Conservation (phyloP, 2,329 filamentous ascomycete genomes). For the Arachnomyces sp. region DNA sequence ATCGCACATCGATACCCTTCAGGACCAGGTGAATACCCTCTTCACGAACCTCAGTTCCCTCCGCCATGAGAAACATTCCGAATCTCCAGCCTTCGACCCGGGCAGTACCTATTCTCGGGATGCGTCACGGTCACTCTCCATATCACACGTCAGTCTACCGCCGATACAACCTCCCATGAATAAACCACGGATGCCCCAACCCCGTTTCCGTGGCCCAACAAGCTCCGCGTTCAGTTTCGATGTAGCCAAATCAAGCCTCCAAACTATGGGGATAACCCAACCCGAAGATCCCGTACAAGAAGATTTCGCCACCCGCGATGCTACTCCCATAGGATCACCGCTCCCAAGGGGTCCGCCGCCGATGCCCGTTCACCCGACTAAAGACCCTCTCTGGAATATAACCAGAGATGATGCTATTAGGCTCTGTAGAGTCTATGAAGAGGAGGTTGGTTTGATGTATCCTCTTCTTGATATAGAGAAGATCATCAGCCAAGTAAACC, state of each 20-base stretch:
- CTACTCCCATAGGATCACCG: constrained; percentile 42
- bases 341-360: constrained; percentile 13
- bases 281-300: constrained; percentile 57
- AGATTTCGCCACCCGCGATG: constrained; percentile 43
- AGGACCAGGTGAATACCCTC: constrained; percentile 75
- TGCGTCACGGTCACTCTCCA: constrained; percentile 30
- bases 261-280: constrained; percentile 77
- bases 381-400: constrained; percentile 75
- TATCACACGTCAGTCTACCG: constrained; percentile 22
- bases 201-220: constrained; percentile 73
- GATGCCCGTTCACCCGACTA: constrained; percentile 37
- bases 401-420: constrained; percentile 71
- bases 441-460: constrained; percentile 89
- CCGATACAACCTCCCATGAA: constrained; percentile 37
- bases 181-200: constrained; percentile 46
- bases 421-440: constrained; percentile 71
- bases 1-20: constrained; percentile 62
- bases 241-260: constrained; percentile 75
- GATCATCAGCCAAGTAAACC: constrained; percentile 60
- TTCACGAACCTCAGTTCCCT: constrained; percentile 63
- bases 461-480: constrained; percentile 69
- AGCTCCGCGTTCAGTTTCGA: constrained; percentile 79
- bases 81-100: constrained; percentile 26
- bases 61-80: constrained; percentile 39
- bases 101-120: constrained; percentile 26